Conservation (phyloP, 805 yeast species). For the Candida peoriensis region DNA sequence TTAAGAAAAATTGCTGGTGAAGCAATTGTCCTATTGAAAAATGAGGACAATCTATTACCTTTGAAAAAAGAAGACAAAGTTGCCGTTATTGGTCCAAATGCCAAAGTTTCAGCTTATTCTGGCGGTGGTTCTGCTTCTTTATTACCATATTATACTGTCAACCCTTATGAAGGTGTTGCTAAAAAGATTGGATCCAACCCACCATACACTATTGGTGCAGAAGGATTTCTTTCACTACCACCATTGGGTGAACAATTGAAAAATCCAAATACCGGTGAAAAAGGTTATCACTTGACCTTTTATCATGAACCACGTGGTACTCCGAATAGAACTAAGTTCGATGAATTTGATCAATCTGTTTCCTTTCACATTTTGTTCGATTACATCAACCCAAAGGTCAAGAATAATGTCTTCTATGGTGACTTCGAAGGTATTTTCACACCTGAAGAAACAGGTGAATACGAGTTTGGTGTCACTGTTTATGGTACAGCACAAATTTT, state of each 20-base stretch:
- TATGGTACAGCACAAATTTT: slow-evolving; percentile 51
- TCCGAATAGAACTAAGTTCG: slow-evolving; percentile 24
- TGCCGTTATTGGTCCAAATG: slow-evolving; percentile 54
- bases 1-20: slow-evolving; percentile 43
- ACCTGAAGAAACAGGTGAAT: slow-evolving; percentile 42
- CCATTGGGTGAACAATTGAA: slow-evolving; percentile 19
- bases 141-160: slow-evolving; percentile 39
- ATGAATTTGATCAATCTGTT: slow-evolving; percentile 17
- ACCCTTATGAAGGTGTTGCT: slow-evolving; percentile 43
- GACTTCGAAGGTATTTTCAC: slow-evolving; percentile 38
- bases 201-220: slow-evolving; percentile 31
- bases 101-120: slow-evolving; percentile 41
- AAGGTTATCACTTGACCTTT: slow-evolving; percentile 18
- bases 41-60: slow-evolving; percentile 43
- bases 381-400: slow-evolving; percentile 13
- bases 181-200: slow-evolving; percentile 18
- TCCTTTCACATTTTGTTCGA: slow-evolving; percentile 17
- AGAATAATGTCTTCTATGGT: slow-evolving; percentile 30
- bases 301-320: slow-evolving; percentile 20
- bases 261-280: slow-evolving; percentile 10
- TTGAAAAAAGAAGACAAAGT: slow-evolving; percentile 39
- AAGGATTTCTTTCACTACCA: slow-evolving; percentile 29
- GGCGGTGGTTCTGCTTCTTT: slow-evolving; percentile 62
- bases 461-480: slow-evolving; percentile 47
- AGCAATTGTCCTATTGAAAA: slow-evolving; percentile 51